Conservation (phyloP, 2,329 filamentous ascomycete species). For the Colletotrichum aenigma region DNA sequence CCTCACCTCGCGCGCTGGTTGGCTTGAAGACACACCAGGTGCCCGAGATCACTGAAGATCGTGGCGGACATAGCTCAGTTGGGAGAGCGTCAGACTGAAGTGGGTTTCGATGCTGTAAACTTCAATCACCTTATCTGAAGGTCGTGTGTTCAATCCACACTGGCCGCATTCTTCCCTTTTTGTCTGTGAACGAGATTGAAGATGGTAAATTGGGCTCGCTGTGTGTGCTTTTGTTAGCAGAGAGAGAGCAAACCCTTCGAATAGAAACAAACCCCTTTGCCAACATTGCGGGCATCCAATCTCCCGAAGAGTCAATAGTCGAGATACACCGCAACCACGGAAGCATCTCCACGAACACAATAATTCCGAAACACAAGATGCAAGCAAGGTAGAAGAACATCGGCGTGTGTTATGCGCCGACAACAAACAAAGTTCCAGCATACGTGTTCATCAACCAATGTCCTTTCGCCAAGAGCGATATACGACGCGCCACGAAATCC, state of each 20-base stretch:
- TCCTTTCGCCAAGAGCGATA: neutral
- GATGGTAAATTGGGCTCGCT: too few species aligned
- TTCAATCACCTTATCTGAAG: neutral
- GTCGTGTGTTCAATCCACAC: slow-evolving; percentile 17
- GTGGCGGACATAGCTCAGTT: slow-evolving; percentile 15
- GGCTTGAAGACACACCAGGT: neutral
- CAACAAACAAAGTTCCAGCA: neutral
- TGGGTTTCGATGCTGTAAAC: neutral
- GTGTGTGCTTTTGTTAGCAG: neutral
- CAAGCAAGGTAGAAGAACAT: neutral
- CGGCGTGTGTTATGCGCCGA: neutral
- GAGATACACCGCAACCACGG: neutral
- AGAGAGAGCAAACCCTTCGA: neutral
- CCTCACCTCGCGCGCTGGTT: neutral
- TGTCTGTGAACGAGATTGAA: neutral
- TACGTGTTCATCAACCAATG: neutral
- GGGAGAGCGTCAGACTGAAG: slow-evolving; percentile 16
- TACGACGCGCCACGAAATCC: neutral
- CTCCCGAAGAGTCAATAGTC: neutral
- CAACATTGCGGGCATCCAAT: neutral
- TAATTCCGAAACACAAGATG: neutral
- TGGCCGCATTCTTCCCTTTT: neutral
- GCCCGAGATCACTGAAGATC: neutral
- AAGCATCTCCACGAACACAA: neutral
- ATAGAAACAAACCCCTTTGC: neutral